Evolutionary conservation across 371 early-diverging fungal genomes (phyloP).

Genomic region (Conidiobolus coronatus): DNA sequence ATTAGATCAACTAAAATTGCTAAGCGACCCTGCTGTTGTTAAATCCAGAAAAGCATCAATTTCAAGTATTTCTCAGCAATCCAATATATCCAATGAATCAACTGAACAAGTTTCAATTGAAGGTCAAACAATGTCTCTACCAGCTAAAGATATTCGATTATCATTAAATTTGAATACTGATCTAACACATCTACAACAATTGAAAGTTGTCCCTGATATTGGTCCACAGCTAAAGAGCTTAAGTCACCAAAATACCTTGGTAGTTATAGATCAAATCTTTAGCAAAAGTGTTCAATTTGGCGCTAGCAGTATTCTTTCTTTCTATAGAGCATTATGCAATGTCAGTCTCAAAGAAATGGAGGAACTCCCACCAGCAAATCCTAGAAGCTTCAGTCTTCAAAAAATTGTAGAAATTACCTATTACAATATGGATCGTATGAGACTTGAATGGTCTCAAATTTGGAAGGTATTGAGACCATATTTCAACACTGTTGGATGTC

Average conservation of each 20-base stretch:
- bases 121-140: not conserved
- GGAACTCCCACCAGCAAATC: conserved; percentile 26
- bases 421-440: conserved; percentile 94
- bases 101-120: not conserved
- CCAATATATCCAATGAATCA: conserved; percentile 7
- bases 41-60: not conserved
- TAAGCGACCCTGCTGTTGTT: conserved; percentile 12
- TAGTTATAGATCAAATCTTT: conserved; percentile 70
- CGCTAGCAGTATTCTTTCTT: conserved; percentile 56
- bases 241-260: conserved; percentile 32
- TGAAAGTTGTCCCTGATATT: not conserved
- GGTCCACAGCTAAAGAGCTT: not conserved
- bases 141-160: conserved; percentile 4
- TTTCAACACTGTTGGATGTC: conserved; percentile 72
- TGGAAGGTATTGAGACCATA: conserved; percentile 85
- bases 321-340: conserved; percentile 66
- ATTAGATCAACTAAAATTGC: conserved; percentile 51
- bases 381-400: conserved; percentile 74
- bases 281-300: conserved; percentile 23
- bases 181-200: conserved; percentile 1
- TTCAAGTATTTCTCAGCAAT: not conserved
- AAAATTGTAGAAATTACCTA: conserved; percentile 85
- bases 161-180: not conserved
- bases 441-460: conserved; percentile 88
- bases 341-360: conserved; percentile 82